A percentile compares a stretch with the other conserved stretches of the same genome.
Evolutionary conservation across 2,329 filamentous ascomycete genomes (phyloP).

Genomic region (Fusarium foetens): DNA sequence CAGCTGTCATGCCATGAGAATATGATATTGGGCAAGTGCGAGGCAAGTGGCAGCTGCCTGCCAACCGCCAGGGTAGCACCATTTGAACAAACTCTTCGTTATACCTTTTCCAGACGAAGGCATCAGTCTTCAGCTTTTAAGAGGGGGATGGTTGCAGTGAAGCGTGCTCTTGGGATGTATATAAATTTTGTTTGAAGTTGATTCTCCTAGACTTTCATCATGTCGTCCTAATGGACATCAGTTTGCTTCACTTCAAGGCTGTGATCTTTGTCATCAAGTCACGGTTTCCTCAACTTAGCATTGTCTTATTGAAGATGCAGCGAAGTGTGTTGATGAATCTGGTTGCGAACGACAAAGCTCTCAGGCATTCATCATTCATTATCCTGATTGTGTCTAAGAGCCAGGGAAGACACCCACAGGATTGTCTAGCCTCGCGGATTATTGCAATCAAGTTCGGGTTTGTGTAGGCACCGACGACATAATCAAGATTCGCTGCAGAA

Average conservation of each 20-base stretch:
- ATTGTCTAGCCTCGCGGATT: not conserved
- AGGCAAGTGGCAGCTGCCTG: constrained; percentile 31
- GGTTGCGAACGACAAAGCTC: not conserved
- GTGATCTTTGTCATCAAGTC: not conserved
- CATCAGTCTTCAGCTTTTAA: not conserved
- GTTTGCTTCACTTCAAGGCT: not conserved
- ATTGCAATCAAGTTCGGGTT: no score
- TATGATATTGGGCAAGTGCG: constrained; percentile 34
- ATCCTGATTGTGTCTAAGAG: not conserved
- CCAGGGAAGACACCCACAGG: no score
- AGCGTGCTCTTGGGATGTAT: not conserved
- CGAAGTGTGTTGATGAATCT: no score
- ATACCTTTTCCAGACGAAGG: not conserved
- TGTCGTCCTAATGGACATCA: not conserved
- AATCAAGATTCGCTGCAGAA: not conserved
- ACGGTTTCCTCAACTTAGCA: not conserved
- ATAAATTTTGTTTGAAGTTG: not conserved
- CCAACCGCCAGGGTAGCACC: not conserved
- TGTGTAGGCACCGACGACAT: not conserved
- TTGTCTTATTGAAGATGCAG: not conserved
- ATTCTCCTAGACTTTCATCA: not conserved
- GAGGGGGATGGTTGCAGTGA: not conserved
- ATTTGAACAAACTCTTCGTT: not conserved
- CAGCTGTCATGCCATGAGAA: not conserved
- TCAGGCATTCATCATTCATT: not conserved